phyloP scores from a whole-genome alignment of 148 eudicot genomes.

The Rhododendron mucronatum region DNA sequence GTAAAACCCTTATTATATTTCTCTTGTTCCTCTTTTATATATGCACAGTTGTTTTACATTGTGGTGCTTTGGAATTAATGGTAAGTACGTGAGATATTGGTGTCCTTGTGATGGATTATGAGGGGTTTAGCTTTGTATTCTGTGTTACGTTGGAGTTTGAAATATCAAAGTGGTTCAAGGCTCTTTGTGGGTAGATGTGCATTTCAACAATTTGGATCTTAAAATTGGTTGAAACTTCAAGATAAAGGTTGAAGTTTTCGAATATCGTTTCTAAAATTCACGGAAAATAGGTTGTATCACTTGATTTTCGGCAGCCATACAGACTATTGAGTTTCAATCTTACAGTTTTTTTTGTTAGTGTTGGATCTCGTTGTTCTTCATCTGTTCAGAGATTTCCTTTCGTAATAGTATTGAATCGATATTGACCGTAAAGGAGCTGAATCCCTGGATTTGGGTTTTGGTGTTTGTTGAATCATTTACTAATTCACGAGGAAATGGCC shows the following conservation, averaged over 20 bases:
- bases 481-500: background rate
- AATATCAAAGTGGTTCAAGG: background rate
- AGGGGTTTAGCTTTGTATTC: background rate
- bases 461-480: background rate
- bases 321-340: background rate
- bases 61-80: background rate
- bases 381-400: background rate
- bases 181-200: background rate
- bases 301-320: background rate
- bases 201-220: background rate
- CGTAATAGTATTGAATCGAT: background rate
- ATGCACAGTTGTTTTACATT: background rate
- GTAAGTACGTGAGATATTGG: background rate
- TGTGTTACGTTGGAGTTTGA: constrained; percentile 17
- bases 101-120: background rate
- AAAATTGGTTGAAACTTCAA: background rate
- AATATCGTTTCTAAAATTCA: background rate
- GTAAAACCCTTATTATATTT: constrained; percentile 22
- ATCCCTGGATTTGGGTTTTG: background rate
- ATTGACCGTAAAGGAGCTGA: background rate
- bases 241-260: background rate
- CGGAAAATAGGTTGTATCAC: background rate
- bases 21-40: background rate
- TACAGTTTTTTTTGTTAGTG: background rate
- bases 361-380: background rate